A percentile compares a stretch with the other conserved stretches of the same genome.
Conservation (phyloP, 176 grass and related monocot genomes). For the Rhynchospora breviuscula region DNA sequence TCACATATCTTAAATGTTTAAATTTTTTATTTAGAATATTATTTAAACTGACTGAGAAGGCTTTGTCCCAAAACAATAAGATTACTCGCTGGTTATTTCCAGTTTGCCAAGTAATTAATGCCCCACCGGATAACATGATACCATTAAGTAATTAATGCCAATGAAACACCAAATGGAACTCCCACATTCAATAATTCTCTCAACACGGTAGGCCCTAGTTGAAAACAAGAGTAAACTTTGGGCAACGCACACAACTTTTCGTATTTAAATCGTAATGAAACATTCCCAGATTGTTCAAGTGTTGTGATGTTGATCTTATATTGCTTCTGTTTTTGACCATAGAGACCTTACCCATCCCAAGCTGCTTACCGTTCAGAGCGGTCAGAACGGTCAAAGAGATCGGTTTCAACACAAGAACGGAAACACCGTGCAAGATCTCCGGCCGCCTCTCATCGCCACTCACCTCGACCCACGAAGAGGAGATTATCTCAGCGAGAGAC, state of each 20-base stretch:
- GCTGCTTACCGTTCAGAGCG: slow-evolving; percentile 21
- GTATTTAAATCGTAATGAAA: too few relatives aligned
- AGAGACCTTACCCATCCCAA: slow-evolving; percentile 34
- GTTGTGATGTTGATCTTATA: not conserved
- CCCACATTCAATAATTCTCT: not conserved
- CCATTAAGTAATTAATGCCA: not conserved
- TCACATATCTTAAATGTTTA: too few relatives aligned
- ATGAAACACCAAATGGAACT: not conserved
- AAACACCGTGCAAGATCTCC: slow-evolving; percentile 32
- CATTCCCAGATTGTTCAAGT: too few relatives aligned
- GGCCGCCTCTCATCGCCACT: slow-evolving; percentile 33
- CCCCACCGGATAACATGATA: not conserved
- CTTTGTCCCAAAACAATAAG: too few relatives aligned
- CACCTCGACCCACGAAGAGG: slow-evolving; percentile 57
- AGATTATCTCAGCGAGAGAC: slow-evolving; percentile 53
- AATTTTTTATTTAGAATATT: too few relatives aligned
- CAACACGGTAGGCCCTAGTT: too few relatives aligned
- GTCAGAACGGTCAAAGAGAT: slow-evolving; percentile 41
- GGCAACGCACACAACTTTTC: not conserved
- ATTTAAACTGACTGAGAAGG: too few relatives aligned
- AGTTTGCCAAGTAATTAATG: not conserved
- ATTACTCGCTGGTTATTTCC: too few relatives aligned
- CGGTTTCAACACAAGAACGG: slow-evolving; percentile 11
- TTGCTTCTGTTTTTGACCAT: not conserved
- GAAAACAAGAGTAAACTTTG: too few relatives aligned